Conservation (phyloP, 306 rosid species). For the Urtica urens region DNA sequence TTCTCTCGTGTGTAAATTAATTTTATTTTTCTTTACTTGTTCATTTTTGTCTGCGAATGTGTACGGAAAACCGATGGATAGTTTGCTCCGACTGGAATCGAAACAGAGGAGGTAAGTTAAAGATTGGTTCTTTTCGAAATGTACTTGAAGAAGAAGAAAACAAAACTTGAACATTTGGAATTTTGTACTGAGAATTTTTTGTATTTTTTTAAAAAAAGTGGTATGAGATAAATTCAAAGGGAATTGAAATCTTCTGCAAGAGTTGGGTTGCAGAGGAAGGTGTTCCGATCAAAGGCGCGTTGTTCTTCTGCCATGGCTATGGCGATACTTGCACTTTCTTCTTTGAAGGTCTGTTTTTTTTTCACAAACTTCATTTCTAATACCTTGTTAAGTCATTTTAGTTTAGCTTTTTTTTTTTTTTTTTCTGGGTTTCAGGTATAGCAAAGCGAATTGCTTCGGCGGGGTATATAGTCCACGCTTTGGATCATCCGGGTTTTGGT, state of each 20-base stretch:
- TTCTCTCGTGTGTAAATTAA: not conserved
- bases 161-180: too few species aligned
- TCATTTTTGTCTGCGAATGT: slow-evolving; percentile 8
- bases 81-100: slow-evolving; percentile 78
- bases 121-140: not conserved
- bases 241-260: slow-evolving; percentile 74
- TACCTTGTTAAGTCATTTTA: not conserved
- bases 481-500: slow-evolving; percentile 89
- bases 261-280: slow-evolving; percentile 64
- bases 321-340: slow-evolving; percentile 94
- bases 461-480: slow-evolving; percentile 64
- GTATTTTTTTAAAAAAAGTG: slow-evolving; percentile 22
- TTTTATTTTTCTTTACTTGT: slow-evolving; percentile 5
- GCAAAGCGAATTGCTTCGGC: slow-evolving; percentile 69
- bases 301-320: slow-evolving; percentile 93
- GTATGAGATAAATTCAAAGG: slow-evolving; percentile 74
- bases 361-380: too few species aligned
- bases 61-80: slow-evolving; percentile 23
- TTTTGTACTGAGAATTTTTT: too few species aligned
- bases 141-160: too few species aligned
- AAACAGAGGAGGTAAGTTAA: slow-evolving; percentile 56
- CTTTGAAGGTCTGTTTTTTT: slow-evolving; percentile 63
- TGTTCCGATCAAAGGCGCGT: slow-evolving; percentile 46
- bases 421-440: slow-evolving; percentile 38
- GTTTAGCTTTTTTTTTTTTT: not conserved